Percentiles rank a stretch among this genome's conserved stretches.
Evolutionary conservation across 257 asterid genomes (phyloP).

Genomic region (Nicotiana otophora): DNA sequence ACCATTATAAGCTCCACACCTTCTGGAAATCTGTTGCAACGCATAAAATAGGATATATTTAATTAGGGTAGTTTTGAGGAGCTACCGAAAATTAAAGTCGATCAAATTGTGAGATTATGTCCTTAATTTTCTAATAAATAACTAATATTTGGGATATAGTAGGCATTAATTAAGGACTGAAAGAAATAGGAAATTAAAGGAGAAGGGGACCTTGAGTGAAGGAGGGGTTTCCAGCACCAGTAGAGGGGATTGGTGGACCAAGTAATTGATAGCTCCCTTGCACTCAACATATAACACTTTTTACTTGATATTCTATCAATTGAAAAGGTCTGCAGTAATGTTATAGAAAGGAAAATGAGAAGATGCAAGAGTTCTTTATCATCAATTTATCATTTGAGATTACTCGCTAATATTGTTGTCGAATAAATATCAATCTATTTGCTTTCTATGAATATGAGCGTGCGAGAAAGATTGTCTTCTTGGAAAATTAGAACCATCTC

Average conservation of each 20-base stretch:
- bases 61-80: no score
- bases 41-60: not conserved
- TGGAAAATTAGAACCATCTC: not conserved
- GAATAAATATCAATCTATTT: no score
- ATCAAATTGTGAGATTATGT: not conserved
- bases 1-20: slow-evolving; percentile 37
- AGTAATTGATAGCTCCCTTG: slow-evolving; percentile 56
- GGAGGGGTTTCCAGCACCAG: slow-evolving; percentile 74
- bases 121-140: not conserved
- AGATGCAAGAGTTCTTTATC: not conserved
- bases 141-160: not conserved
- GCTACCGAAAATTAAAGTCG: not conserved
- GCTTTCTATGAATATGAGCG: no score
- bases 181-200: not conserved
- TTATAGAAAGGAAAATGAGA: not conserved
- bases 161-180: not conserved
- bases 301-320: slow-evolving; percentile 45
- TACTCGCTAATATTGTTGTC: not conserved
- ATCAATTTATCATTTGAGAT: not conserved
- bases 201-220: slow-evolving; percentile 9
- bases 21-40: slow-evolving; percentile 25
- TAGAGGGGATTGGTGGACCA: slow-evolving; percentile 51
- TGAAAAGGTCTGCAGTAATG: slow-evolving; percentile 42
- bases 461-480: not conserved
- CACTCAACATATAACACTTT: slow-evolving; percentile 62